Percentiles rank a stretch among this genome's conserved stretches.
phyloP scores from a whole-genome alignment of 2,329 filamentous ascomycete species.

The Fusarium multiceps region DNA sequence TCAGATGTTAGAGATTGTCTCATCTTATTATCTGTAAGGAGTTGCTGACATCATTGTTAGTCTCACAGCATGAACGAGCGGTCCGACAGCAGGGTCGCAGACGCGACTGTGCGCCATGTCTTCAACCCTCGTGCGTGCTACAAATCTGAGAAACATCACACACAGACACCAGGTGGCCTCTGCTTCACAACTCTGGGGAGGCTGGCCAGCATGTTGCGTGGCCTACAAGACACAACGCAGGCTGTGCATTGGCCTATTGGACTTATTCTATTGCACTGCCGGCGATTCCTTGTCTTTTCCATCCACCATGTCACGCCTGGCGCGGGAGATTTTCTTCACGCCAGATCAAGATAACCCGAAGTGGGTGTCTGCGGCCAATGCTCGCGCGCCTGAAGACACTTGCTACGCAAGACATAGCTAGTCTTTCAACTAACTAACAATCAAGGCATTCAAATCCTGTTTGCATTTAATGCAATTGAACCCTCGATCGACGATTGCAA shows the following conservation, averaged over 20 bases:
- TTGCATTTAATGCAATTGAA: conserved; percentile 18
- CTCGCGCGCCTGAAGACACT: conserved; percentile 28
- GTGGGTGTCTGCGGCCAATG: conserved; percentile 28
- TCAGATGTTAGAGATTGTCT: conserved; percentile 35
- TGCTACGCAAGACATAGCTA: conserved; percentile 33
- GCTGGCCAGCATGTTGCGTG: conserved; percentile 43
- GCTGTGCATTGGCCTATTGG: conserved; percentile 28
- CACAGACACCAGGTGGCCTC: conserved; percentile 38
- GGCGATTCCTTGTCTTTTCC: conserved; percentile 33
- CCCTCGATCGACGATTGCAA: conserved; percentile 13
- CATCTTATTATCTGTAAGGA: conserved; percentile 31
- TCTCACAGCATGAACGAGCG: conserved; percentile 24
- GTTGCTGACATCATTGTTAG: conserved; percentile 40
- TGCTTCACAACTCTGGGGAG: conserved; percentile 33
- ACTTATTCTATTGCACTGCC: conserved; percentile 31
- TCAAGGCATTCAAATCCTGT: conserved; percentile 18
- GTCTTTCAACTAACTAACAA: conserved; percentile 17
- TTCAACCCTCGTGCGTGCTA: conserved; percentile 32
- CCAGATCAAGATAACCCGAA: conserved; percentile 30
- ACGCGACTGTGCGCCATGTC: conserved; percentile 38
- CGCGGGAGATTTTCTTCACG: conserved; percentile 22
- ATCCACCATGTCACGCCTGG: conserved; percentile 21
- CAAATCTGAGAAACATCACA: conserved; percentile 28
- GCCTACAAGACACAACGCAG: conserved; percentile 34
- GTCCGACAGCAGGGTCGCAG: conserved; percentile 22